Evolutionary conservation across 2,329 filamentous ascomycete species (phyloP).

Genomic region (Monosporascus ibericus): DNA sequence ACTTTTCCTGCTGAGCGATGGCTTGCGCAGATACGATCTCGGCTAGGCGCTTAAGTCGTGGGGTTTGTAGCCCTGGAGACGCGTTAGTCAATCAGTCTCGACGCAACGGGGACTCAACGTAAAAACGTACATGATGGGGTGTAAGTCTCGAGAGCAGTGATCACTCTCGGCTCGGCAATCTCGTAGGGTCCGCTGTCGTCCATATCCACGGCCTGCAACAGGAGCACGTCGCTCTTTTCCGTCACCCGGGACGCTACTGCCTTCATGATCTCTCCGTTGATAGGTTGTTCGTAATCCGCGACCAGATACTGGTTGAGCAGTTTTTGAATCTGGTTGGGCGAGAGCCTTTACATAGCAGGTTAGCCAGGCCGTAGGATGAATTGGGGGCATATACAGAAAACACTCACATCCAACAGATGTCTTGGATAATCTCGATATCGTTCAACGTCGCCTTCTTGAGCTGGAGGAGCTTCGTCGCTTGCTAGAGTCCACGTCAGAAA

Average conservation of each 20-base stretch:
- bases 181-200: constrained; percentile 98
- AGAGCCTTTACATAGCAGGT: constrained; percentile 56
- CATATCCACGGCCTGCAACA: constrained; percentile 95
- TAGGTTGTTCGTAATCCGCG: constrained; percentile 97
- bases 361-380: constrained; percentile 9
- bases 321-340: constrained; percentile 98
- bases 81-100: constrained; percentile 16
- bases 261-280: constrained; percentile 99
- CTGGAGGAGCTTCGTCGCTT: constrained; percentile 97
- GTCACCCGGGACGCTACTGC: constrained; percentile 94
- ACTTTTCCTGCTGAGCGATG: constrained; percentile 88
- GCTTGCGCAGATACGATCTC: constrained; percentile 97
- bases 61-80: constrained; percentile 81
- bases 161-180: constrained; percentile 92
- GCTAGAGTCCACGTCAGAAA: constrained; percentile 42
- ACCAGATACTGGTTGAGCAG: constrained; percentile 97
- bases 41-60: constrained; percentile 88
- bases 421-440: constrained; percentile 99
- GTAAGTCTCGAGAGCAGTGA: constrained; percentile 95
- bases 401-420: constrained; percentile 99
- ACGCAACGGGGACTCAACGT: background rate
- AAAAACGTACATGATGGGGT: constrained; percentile 81
- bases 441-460: constrained; percentile 98
- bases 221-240: constrained; percentile 94
- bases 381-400: background rate